Conservation (phyloP, 148 eudicot species). For the Persicaria maculosa region DNA sequence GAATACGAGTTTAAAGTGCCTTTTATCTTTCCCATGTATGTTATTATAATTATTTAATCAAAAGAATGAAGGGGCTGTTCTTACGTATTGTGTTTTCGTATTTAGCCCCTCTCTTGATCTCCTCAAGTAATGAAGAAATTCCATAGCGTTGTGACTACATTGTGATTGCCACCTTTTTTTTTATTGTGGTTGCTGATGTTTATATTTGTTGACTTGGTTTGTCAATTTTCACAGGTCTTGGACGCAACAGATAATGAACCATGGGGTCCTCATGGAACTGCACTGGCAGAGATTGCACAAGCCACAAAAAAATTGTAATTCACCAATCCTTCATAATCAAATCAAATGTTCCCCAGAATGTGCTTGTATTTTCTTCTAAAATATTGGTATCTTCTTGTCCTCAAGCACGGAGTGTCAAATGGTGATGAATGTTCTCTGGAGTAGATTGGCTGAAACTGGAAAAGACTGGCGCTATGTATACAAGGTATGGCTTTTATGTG, state of each 20-base stretch:
- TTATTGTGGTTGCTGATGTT: slow-evolving; percentile 1
- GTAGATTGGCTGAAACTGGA: slow-evolving; percentile 84
- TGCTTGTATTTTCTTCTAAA: slow-evolving; percentile 1
- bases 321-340: neutral
- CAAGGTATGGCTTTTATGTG: slow-evolving; percentile 42
- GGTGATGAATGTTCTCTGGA: slow-evolving; percentile 98
- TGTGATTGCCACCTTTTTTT: neutral
- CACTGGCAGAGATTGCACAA: slow-evolving; percentile 87
- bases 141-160: neutral
- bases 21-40: neutral
- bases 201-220: neutral
- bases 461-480: slow-evolving; percentile 89
- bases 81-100: neutral
- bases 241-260: slow-evolving; percentile 98
- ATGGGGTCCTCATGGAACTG: slow-evolving; percentile 99
- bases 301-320: slow-evolving; percentile 87
- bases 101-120: neutral
- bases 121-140: neutral
- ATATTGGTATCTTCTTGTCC: slow-evolving; percentile 19
- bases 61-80: neutral
- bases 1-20: neutral
- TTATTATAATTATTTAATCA: neutral
- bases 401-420: slow-evolving; percentile 90
- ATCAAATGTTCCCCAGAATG: neutral
- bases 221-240: slow-evolving; percentile 44